phyloP scores from a whole-genome alignment of 306 rosid species.

The Prunus mume region DNA sequence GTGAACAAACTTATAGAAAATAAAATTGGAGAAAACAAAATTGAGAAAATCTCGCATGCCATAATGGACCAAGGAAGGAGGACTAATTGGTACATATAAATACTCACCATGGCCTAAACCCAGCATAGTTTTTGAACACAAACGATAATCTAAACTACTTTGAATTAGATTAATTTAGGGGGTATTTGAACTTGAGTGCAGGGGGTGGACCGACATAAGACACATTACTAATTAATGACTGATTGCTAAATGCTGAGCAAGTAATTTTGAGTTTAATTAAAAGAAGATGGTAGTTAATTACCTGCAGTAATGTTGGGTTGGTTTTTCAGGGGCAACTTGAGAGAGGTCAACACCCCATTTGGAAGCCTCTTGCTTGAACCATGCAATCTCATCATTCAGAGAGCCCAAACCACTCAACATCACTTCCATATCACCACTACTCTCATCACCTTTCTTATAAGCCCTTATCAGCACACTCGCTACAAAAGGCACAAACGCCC shows the following conservation, averaged over 20 bases:
- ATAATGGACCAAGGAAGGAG: no score
- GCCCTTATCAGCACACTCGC: constrained; percentile 66
- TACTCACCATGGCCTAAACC: no score
- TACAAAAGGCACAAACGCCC: constrained; percentile 62
- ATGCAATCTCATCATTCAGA: constrained; percentile 58
- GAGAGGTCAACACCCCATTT: constrained; percentile 54
- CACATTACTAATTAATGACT: no score
- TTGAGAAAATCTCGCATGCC: no score
- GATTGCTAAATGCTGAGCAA: no score
- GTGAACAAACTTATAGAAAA: background rate
- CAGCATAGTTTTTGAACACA: no score
- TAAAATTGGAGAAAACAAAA: no score
- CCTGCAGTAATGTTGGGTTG: constrained; percentile 55
- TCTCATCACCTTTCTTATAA: constrained; percentile 55
- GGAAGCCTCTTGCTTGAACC: constrained; percentile 73
- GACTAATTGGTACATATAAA: no score
- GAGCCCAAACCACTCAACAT: constrained; percentile 57
- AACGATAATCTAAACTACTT: no score
- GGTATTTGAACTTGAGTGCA: no score
- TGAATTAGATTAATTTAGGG: no score
- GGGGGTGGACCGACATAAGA: no score
- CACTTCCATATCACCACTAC: constrained; percentile 56
- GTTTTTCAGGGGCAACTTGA: constrained; percentile 44
- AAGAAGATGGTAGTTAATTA: background rate
- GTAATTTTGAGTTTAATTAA: background rate